Conservation (phyloP, 768 basidiomycete species). For the Mycena maculata region DNA sequence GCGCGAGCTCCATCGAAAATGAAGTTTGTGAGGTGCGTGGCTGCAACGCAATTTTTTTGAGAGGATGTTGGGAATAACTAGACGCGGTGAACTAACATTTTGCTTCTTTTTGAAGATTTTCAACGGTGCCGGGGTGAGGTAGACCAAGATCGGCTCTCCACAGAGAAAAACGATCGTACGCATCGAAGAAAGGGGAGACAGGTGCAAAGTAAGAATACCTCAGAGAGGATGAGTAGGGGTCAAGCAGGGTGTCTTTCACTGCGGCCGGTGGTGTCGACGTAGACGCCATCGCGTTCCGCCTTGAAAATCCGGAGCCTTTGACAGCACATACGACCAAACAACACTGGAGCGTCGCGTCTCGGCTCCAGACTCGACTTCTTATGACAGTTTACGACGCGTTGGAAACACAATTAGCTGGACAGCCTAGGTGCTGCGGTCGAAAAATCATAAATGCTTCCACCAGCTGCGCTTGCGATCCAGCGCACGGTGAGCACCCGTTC, state of each 20-base stretch:
- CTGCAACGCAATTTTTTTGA: constrained; percentile 52
- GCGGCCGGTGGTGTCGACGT: constrained; percentile 53
- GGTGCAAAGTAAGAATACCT: constrained; percentile 38
- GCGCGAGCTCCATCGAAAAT: constrained; percentile 98
- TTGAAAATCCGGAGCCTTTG: constrained; percentile 16
- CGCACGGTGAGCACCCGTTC: not conserved
- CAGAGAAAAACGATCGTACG: constrained; percentile 78
- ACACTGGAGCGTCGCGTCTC: not conserved
- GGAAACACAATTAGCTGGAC: too few species aligned
- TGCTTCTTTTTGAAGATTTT: constrained; percentile 93
- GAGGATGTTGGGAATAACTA: constrained; percentile 9
- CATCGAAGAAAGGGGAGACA: constrained; percentile 68
- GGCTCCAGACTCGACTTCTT: not conserved
- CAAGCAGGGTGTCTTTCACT: constrained; percentile 57
- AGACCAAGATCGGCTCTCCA: constrained; percentile 88
- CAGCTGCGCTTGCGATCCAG: constrained; percentile 21
- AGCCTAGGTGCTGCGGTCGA: not conserved
- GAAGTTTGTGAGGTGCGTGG: constrained; percentile 92
- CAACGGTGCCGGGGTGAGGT: constrained; percentile 91
- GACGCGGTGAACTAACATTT: constrained; percentile 68
- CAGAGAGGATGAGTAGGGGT: constrained; percentile 41
- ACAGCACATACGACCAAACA: not conserved
- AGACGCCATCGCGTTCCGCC: constrained; percentile 46
- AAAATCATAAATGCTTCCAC: not conserved
- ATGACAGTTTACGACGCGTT: too few species aligned